Evolutionary conservation across 2,329 filamentous ascomycete species (phyloP), one percentile per base, ranked within the genome.

Genomic region (Westerdykella sp.): DNA sequence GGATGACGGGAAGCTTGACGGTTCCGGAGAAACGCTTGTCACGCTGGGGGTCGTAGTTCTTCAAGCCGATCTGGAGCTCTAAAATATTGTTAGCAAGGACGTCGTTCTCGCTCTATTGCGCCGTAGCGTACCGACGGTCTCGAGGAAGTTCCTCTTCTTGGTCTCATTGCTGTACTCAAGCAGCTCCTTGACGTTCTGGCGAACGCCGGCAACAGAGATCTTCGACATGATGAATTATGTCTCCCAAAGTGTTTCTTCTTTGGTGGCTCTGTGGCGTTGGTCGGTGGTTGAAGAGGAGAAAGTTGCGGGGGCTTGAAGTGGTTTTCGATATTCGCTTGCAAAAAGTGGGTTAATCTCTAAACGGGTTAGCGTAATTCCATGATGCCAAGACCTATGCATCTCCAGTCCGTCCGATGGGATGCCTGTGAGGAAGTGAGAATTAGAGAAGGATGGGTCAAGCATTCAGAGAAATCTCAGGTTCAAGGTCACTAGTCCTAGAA

Each of bases 1-100:
- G 90, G n/a, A 35, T 80, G 67, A 82, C 79, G 60, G 91, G 90
- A 67, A 97, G 86, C 78, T 85, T 89, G 80, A 98, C 87, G 74
- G 93, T 97, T 75, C 93, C 93, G 46, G 87, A 95, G 91, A 98
- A 98, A 95, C 91, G 91, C 91, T 98, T 98, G 80, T 98, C 93
- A 88, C 93, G 91, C 85, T 97, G 81, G 70, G 93, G 91, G 73
- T 98, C 68, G 61, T 70, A 70, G 67, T 70, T 70, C 66, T 70
- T 70, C 54, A 70, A 58, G 53, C 68, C 68, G 57, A 70, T 69
- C 62, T 75, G 71, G 55, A 74, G 84, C 74, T 89, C 25, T 28
- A 7, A 12, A 10, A 28, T 12, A 3, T 12, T 9, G 25, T 28
- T 12, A 28, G 25, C 25, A 28, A 9, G 25, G 4, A 10, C 25